Evolutionary conservation across 768 basidiomycete species (phyloP), one percentile per base, ranked within the genome.

Genomic region (Suillus paluster): DNA sequence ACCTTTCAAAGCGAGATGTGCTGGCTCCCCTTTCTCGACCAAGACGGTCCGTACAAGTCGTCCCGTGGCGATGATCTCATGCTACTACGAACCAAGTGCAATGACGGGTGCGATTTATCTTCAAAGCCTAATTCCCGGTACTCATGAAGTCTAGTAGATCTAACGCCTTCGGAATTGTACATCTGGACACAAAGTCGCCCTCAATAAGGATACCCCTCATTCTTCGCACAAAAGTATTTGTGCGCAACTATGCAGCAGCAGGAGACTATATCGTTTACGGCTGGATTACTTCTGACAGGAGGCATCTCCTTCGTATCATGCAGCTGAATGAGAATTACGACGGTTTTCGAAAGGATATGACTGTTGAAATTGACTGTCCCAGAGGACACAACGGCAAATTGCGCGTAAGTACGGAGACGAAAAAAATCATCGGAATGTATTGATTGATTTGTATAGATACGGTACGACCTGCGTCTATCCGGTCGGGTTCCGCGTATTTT

Each of bases 31-130:
- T 55, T 60, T 19, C 52, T 59, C 23, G 46, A 49, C 41, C 59
- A 66, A 50, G 73, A 66, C 19, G 68, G 68, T 25, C 72, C 72
- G 2, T 75, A 75, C 53, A 75, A 70, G 33, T 73, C 72, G 2
- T 73, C 72, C 4, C 71, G 68, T 12, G 72, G 72, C 9, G 73
- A 73, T 41, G 25, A 75, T 45, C 66, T 73, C 30, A 50, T 73
- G 41, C 63, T 73, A 45, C 44, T 73, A 58, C 70, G 68, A 53
- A 75, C 72, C 7, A 70, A 65, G 39, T 54, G 64, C 44, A 70
- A 73, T 59, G 71, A 68, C 45, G 45, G 68, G 72, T 73, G 30
- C 17, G 72, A 62, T 38, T 15, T 10, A 62, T 45, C 5, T 12
- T 5, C 33, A 38, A 4, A 11, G 19, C 19, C 12, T 14, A 5